Evolutionary conservation across 495 filamentous ascomycete species (phyloP).

Genomic region (Neurospora sp.): DNA sequence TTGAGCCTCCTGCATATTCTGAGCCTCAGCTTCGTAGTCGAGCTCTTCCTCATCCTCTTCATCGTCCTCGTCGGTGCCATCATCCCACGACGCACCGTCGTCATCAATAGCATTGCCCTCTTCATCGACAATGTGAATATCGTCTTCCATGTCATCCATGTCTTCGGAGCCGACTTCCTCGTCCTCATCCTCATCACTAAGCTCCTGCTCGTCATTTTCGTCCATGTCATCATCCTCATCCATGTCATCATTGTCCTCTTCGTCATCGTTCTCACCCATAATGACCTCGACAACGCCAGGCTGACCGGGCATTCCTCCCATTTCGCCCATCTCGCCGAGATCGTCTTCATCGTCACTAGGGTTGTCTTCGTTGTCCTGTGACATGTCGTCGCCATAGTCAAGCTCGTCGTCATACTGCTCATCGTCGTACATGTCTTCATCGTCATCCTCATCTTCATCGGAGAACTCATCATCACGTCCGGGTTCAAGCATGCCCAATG

Average conservation of each 20-base stretch:
- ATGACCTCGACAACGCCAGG: slow-evolving; percentile 71
- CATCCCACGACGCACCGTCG: slow-evolving; percentile 44
- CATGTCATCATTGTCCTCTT: slow-evolving; percentile 52
- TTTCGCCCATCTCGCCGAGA: slow-evolving; percentile 63
- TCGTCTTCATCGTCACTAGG: slow-evolving; percentile 89
- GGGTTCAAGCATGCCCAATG: slow-evolving; percentile 88
- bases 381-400: slow-evolving; percentile 77
- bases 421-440: slow-evolving; percentile 80
- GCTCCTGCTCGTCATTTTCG: slow-evolving; percentile 48
- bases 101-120: slow-evolving; percentile 42
- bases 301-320: slow-evolving; percentile 79
- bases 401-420: slow-evolving; percentile 73
- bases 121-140: slow-evolving; percentile 49
- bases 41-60: slow-evolving; percentile 45
- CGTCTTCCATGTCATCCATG: slow-evolving; percentile 43
- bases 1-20: slow-evolving; percentile 32
- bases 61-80: slow-evolving; percentile 47
- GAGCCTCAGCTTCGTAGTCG: slow-evolving; percentile 37
- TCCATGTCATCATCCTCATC: slow-evolving; percentile 61
- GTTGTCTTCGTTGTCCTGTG: slow-evolving; percentile 73
- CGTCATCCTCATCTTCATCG: slow-evolving; percentile 55
- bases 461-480: slow-evolving; percentile 69
- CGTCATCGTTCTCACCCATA: slow-evolving; percentile 64
- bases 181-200: slow-evolving; percentile 42
- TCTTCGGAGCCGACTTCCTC: slow-evolving; percentile 39